Percentiles rank a stretch among this genome's conserved stretches.
These are phyloP conservation scores for Coniochaeta sp. DNA, from an alignment of 2,329 filamentous ascomycete genomes.

Conservation along the genomic window DNA sequence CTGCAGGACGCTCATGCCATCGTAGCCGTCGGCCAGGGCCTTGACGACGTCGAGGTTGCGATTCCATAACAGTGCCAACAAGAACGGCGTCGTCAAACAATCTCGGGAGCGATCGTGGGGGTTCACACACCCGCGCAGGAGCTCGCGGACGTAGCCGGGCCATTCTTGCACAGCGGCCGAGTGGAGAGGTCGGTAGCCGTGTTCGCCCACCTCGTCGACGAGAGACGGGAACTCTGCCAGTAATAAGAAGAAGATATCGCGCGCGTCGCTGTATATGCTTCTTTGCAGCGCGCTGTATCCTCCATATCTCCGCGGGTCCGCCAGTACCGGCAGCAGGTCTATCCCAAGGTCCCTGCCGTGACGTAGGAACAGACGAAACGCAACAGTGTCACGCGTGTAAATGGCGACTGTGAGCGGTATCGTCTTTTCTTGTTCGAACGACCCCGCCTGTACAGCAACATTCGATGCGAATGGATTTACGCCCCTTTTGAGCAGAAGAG, in stretches of 20 bases:
- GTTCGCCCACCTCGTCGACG: background rate
- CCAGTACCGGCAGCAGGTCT: background rate
- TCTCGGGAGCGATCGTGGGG: background rate
- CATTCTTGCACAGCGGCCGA: background rate
- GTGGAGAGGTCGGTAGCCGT: background rate
- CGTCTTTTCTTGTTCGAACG: background rate
- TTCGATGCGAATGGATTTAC: background rate
- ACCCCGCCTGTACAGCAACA: background rate
- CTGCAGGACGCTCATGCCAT: background rate
- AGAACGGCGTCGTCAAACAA: background rate
- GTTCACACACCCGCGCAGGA: background rate
- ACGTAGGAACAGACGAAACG: background rate
- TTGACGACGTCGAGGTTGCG: background rate
- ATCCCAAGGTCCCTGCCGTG: background rate
- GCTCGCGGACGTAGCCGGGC: background rate
- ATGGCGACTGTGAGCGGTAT: background rate
- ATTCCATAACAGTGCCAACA: background rate
- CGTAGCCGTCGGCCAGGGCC: background rate
- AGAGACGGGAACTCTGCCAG: background rate
- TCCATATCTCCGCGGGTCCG: background rate
- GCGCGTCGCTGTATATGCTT: background rate
- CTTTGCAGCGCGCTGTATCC: background rate
- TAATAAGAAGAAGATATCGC: background rate
- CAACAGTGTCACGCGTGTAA: background rate
- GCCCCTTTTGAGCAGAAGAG: background rate